These are phyloP conservation scores for Xylariaceae sp. DNA, from an alignment of 2,329 filamentous ascomycete genomes.

Conservation along the genomic window DNA sequence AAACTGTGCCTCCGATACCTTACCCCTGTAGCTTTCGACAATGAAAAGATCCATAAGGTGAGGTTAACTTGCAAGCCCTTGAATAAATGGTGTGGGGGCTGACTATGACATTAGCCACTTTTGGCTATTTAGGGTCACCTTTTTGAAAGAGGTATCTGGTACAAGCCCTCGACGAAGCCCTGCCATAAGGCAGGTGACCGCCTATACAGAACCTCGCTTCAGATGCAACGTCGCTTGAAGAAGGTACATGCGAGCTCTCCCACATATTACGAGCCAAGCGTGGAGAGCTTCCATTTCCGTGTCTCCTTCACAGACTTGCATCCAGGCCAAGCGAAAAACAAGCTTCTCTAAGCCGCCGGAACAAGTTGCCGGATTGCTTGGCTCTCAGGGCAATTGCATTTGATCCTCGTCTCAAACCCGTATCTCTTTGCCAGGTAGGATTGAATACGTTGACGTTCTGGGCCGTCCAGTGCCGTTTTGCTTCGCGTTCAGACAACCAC, in stretches of 20 bases:
- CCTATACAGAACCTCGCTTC: constrained; percentile 18
- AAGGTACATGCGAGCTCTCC: constrained; percentile 25
- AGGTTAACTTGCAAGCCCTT: background rate
- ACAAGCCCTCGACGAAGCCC: constrained; percentile 18
- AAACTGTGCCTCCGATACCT: too few species aligned
- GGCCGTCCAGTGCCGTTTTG: background rate
- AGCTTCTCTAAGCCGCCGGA: constrained; percentile 28
- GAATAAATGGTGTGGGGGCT: constrained; percentile 18
- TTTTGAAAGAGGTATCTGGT: constrained; percentile 17
- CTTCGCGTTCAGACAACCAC: too few species aligned
- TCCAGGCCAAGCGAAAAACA: constrained; percentile 13
- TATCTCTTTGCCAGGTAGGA: background rate
- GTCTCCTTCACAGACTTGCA: constrained; percentile 3
- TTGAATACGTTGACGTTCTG: background rate
- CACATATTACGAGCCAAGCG: constrained; percentile 7
- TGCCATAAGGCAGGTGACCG: background rate
- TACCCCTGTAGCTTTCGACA: too few species aligned
- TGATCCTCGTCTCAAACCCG: constrained; percentile 7
- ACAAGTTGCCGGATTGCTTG: constrained; percentile 18
- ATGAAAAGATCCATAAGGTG: background rate
- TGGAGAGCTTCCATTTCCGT: constrained; percentile 12
- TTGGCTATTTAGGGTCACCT: background rate
- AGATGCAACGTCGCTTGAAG: constrained; percentile 19
- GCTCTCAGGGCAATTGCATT: background rate
- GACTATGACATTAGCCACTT: background rate